These are phyloP conservation scores for Trichoderma sp. DNA, from an alignment of 2,329 filamentous ascomycete genomes.

Conservation along the genomic window DNA sequence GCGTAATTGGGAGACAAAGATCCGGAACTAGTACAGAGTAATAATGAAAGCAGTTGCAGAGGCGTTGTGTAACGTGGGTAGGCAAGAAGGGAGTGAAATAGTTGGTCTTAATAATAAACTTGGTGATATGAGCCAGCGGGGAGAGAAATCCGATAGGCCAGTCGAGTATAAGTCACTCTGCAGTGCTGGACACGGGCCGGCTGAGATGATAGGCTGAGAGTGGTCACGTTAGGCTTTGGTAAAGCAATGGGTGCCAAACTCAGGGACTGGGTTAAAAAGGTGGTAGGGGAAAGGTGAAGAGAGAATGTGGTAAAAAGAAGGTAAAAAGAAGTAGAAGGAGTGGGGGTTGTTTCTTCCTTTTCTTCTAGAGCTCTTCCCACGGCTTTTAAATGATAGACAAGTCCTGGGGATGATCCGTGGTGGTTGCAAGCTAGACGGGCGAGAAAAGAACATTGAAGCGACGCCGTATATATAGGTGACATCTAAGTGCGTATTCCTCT, in stretches of 20 bases:
- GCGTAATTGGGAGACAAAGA: background rate
- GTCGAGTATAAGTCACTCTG: background rate
- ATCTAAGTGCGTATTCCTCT: background rate
- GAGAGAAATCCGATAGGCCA: background rate
- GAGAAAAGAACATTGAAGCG: background rate
- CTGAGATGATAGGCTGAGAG: background rate
- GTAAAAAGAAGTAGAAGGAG: background rate
- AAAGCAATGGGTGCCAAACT: background rate
- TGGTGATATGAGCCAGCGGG: background rate
- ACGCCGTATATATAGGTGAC: constrained; percentile 11
- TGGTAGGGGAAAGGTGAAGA: background rate
- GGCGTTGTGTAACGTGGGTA: constrained; percentile 7
- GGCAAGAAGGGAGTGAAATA: background rate
- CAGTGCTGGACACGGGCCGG: background rate
- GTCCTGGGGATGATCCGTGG: background rate
- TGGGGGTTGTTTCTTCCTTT: background rate
- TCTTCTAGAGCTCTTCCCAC: background rate
- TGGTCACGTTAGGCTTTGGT: background rate
- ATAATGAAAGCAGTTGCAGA: background rate
- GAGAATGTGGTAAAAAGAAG: background rate
- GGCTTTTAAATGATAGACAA: background rate
- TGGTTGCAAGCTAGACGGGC: background rate
- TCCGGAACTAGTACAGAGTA: background rate
- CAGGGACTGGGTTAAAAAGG: background rate
- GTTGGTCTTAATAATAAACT: too few species aligned